These are phyloP conservation scores for Diplocarpon rosae DNA, from an alignment of 2,329 filamentous ascomycete species.

Conservation along the genomic window DNA sequence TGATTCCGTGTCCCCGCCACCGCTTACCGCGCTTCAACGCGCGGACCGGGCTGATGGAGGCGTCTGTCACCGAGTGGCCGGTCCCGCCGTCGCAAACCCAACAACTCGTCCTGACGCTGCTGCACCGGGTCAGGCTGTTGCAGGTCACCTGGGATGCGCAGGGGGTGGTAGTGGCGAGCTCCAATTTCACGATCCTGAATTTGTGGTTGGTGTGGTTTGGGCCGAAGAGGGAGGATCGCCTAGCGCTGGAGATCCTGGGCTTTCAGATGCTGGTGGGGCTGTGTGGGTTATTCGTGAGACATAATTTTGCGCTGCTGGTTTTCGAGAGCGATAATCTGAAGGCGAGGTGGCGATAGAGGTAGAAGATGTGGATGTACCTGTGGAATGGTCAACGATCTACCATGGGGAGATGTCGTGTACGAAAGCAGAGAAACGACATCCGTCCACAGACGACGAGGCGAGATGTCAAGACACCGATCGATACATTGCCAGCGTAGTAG, in stretches of 20 bases:
- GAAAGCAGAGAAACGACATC: too few species aligned
- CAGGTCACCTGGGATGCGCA: conserved; percentile 55
- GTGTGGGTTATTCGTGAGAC: conserved; percentile 74
- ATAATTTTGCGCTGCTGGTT: conserved; percentile 74
- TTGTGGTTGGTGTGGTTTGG: conserved; percentile 95
- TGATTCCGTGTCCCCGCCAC: conserved; percentile 89
- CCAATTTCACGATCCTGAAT: conserved; percentile 88
- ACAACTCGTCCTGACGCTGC: conserved; percentile 45
- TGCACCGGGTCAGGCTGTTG: conserved; percentile 59
- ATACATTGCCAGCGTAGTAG: too few species aligned
- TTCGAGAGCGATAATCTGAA: conserved; percentile 78
- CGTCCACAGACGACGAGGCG: too few species aligned
- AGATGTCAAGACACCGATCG: too few species aligned
- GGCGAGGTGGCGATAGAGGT: conserved; percentile 19
- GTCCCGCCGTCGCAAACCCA: conserved; percentile 45
- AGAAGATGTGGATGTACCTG: not conserved
- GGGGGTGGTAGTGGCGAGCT: conserved; percentile 65
- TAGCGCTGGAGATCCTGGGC: conserved; percentile 69
- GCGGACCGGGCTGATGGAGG: conserved; percentile 73
- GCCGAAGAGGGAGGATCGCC: conserved; percentile 73
- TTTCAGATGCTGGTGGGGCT: conserved; percentile 69
- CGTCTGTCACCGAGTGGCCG: conserved; percentile 71
- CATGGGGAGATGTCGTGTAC: not conserved
- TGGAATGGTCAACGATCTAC: too few species aligned
- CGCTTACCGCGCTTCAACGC: conserved; percentile 82